Evolutionary conservation across 2,329 filamentous ascomycete genomes (phyloP).

Genomic region (Talaromyces sp.): DNA sequence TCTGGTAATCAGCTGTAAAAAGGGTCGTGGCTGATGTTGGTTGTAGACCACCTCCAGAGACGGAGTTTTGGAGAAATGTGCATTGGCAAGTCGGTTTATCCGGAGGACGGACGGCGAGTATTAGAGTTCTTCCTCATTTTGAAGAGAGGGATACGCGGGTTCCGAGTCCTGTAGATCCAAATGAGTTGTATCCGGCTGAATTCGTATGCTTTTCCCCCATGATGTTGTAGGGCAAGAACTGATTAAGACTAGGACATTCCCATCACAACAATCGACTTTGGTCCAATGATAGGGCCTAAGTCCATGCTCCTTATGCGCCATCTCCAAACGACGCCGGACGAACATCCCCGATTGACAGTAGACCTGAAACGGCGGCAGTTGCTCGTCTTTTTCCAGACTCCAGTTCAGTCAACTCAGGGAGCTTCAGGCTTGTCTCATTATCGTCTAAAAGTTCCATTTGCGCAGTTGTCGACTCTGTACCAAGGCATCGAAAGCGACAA

Average conservation of each 20-base stretch:
- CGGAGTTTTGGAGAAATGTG: constrained; percentile 49
- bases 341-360: constrained; percentile 35
- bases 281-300: constrained; percentile 53
- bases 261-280: constrained; percentile 57
- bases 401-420: constrained; percentile 18
- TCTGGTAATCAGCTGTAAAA: background rate
- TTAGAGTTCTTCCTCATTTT: constrained; percentile 24
- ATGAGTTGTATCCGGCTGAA: constrained; percentile 32
- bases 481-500: constrained; percentile 25
- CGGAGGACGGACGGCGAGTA: constrained; percentile 21
- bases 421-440: constrained; percentile 25
- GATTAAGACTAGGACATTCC: constrained; percentile 36
- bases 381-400: constrained; percentile 44
- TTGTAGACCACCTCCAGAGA: constrained; percentile 49
- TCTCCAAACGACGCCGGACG: constrained; percentile 24
- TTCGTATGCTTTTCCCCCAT: constrained; percentile 29
- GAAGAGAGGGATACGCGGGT: constrained; percentile 25
- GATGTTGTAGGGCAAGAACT: background rate
- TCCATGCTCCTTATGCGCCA: constrained; percentile 60
- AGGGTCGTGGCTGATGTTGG: background rate
- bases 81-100: constrained; percentile 29
- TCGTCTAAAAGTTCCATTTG: constrained; percentile 46
- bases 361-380: constrained; percentile 46
- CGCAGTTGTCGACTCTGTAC: constrained; percentile 40
- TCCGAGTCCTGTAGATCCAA: constrained; percentile 34